phyloP scores from a whole-genome alignment of 2,329 filamentous ascomycete genomes.

The Epichloe sibirici region DNA sequence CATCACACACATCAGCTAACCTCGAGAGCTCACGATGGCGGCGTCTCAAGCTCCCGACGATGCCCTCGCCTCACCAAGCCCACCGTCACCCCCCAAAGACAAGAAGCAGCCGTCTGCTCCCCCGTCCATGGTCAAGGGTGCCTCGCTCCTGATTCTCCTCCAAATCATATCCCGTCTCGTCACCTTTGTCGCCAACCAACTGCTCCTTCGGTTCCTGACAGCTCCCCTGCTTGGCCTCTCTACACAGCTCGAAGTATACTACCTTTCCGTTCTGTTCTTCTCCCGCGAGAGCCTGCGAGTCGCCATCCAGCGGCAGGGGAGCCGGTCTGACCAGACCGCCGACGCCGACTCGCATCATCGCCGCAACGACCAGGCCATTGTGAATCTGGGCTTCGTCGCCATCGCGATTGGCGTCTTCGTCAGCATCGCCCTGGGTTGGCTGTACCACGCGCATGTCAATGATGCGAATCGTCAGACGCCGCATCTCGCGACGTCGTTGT shows the following conservation, averaged over 20 bases:
- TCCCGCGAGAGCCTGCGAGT: constrained; percentile 82
- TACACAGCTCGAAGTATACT: constrained; percentile 85
- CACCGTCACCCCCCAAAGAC: not conserved
- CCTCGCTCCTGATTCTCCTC: constrained; percentile 74
- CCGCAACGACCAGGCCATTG: constrained; percentile 54
- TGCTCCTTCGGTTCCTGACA: constrained; percentile 78
- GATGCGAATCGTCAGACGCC: constrained; percentile 43
- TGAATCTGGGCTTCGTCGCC: constrained; percentile 81
- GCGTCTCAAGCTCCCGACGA: not conserved
- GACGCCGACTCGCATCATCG: constrained; percentile 3
- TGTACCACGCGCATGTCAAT: constrained; percentile 49
- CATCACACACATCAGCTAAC: too few relatives aligned
- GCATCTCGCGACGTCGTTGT: constrained; percentile 43
- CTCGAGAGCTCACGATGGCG: not conserved
- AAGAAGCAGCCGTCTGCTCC: not conserved
- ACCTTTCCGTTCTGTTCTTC: constrained; percentile 88
- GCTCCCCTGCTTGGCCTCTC: constrained; percentile 75
- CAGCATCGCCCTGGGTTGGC: constrained; percentile 48
- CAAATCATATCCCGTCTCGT: constrained; percentile 78
- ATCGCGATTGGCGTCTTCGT: constrained; percentile 55
- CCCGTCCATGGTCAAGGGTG: constrained; percentile 48
- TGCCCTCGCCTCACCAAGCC: not conserved
- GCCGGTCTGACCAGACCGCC: not conserved
- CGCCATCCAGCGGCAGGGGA: constrained; percentile 70
- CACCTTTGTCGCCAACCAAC: constrained; percentile 85